Evolutionary conservation across 2,329 filamentous ascomycete genomes (phyloP).

Genomic region (Byssothecium circinans): DNA sequence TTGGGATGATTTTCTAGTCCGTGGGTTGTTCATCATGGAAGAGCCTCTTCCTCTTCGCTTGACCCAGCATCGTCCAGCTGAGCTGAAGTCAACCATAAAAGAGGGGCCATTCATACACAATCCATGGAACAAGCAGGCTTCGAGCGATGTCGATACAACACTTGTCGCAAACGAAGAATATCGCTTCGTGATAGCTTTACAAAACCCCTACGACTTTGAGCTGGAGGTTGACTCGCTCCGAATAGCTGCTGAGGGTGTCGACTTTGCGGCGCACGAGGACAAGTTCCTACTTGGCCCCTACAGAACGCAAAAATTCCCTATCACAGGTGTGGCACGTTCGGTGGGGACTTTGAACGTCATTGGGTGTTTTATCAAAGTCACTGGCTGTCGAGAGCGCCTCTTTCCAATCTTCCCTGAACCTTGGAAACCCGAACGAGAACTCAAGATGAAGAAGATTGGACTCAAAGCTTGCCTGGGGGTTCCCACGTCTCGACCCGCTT

Average conservation of each 20-base stretch:
- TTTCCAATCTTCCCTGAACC: slow-evolving; percentile 81
- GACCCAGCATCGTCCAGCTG: slow-evolving; percentile 37
- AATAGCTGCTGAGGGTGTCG: slow-evolving; percentile 72
- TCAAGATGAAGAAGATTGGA: slow-evolving; percentile 77
- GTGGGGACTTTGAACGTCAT: slow-evolving; percentile 72
- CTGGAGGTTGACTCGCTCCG: slow-evolving; percentile 82
- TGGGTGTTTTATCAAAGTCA: slow-evolving; percentile 77
- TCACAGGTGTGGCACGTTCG: slow-evolving; percentile 68
- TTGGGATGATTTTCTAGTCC: slow-evolving; percentile 94
- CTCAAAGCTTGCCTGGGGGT: slow-evolving; percentile 51
- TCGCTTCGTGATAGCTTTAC: slow-evolving; percentile 78
- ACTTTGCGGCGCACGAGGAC: slow-evolving; percentile 68
- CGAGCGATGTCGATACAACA: slow-evolving; percentile 61
- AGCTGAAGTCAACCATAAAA: slow-evolving; percentile 41
- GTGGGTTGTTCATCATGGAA: slow-evolving; percentile 69
- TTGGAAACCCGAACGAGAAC: slow-evolving; percentile 70
- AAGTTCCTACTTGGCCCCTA: slow-evolving; percentile 76
- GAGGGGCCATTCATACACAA: slow-evolving; percentile 91
- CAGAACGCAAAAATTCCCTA: slow-evolving; percentile 74
- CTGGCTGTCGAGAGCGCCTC: slow-evolving; percentile 76
- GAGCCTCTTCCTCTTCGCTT: slow-evolving; percentile 30
- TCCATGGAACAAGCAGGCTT: slow-evolving; percentile 74
- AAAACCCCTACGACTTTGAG: slow-evolving; percentile 94
- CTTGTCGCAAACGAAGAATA: slow-evolving; percentile 79
- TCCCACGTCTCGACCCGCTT: slow-evolving; percentile 50